Percentiles rank a stretch among this genome's conserved stretches.
Conservation (phyloP, 2,329 filamentous ascomycete species). For the Chrysosporium keratinophilum region DNA sequence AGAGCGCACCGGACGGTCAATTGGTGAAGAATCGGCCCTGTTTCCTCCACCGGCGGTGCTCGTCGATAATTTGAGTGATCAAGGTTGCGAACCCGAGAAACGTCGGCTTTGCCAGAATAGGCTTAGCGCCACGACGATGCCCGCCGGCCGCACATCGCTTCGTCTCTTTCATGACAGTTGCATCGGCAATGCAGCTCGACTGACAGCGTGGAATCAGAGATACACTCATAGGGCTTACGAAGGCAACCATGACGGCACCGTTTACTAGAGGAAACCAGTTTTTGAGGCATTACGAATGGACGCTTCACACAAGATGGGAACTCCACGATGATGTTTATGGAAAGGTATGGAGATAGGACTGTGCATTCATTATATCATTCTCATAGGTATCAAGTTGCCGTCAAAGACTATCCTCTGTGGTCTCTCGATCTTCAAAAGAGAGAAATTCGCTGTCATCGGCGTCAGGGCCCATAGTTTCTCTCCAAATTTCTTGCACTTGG, state of each 20-base stretch:
- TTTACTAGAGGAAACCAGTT: too few relatives aligned
- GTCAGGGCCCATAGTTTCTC: constrained; percentile 47
- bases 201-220: too few relatives aligned
- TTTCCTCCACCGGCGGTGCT: not conserved
- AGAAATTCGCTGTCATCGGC: constrained; percentile 53
- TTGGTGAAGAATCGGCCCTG: not conserved
- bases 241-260: too few relatives aligned
- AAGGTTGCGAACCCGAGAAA: not conserved
- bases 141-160: not conserved
- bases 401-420: constrained; percentile 34
- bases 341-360: too few relatives aligned
- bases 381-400: constrained; percentile 30
- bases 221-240: too few relatives aligned
- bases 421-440: constrained; percentile 66
- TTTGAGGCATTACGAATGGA: too few relatives aligned
- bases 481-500: constrained; percentile 61
- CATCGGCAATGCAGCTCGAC: too few relatives aligned
- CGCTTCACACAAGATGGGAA: too few relatives aligned
- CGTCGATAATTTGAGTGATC: not conserved
- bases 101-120: not conserved
- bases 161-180: too few relatives aligned
- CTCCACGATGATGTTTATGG: too few relatives aligned
- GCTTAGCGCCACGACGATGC: not conserved
- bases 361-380: not conserved
- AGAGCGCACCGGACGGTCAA: not conserved